These are phyloP conservation scores for Xylariaceae sp. DNA, from an alignment of 2,329 filamentous ascomycete species.

Conservation along the genomic window DNA sequence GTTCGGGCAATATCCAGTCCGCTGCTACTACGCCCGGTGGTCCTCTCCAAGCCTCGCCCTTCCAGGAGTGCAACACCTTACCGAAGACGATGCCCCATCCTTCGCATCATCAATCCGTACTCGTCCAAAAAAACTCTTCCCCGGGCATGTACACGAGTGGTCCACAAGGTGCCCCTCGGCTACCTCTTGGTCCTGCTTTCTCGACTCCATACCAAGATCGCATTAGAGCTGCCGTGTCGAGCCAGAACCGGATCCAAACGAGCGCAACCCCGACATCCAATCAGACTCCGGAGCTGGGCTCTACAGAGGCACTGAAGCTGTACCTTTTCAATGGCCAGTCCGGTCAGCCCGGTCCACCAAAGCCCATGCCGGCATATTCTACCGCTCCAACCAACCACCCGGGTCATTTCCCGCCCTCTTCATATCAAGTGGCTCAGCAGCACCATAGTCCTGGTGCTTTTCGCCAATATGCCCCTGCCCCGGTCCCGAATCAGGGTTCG, in stretches of 20 bases:
- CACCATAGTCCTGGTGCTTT: conserved; percentile 8
- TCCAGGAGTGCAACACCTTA: conserved; percentile 32
- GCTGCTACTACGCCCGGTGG: conserved; percentile 42
- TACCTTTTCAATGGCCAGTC: conserved; percentile 46
- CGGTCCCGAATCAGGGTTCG: conserved; percentile 8
- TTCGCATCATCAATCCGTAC: conserved; percentile 29
- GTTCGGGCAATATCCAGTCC: conserved; percentile 42
- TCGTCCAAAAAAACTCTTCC: conserved; percentile 40
- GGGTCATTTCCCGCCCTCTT: background rate
- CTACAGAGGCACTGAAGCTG: conserved; percentile 51
- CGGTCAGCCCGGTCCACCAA: conserved; percentile 6
- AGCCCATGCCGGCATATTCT: background rate
- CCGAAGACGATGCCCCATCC: conserved; percentile 33
- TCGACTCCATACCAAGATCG: conserved; percentile 61
- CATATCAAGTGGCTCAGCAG: conserved; percentile 13
- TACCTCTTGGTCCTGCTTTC: conserved; percentile 59
- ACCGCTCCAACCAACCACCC: conserved; percentile 8
- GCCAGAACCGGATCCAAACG: conserved; percentile 17
- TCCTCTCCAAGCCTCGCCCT: conserved; percentile 42
- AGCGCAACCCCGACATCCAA: conserved; percentile 20
- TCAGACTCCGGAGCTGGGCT: conserved; percentile 26
- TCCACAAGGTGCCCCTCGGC: conserved; percentile 54
- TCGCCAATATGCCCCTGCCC: conserved; percentile 4
- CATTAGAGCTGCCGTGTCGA: conserved; percentile 49
- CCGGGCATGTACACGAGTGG: conserved; percentile 63